phyloP scores from a whole-genome alignment of 495 filamentous ascomycete species.

The Hypoxylon crocopeplum region DNA sequence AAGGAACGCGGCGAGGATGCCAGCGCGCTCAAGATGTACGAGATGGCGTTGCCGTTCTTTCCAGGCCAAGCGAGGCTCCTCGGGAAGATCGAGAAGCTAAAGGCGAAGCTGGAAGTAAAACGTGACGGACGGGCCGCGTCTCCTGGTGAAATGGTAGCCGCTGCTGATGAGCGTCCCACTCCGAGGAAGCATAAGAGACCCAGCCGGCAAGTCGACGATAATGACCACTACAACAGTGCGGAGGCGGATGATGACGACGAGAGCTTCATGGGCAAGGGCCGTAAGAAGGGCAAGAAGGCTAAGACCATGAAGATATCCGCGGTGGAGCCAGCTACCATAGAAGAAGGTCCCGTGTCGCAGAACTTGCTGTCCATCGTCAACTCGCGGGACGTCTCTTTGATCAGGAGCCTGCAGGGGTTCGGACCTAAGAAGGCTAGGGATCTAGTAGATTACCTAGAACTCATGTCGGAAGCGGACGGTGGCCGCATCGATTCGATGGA shows the following conservation, averaged over 20 bases:
- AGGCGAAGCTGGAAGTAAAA: slow-evolving; percentile 62
- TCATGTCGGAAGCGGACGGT: slow-evolving; percentile 52
- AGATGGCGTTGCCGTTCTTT: slow-evolving; percentile 83
- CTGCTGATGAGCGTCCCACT: background rate
- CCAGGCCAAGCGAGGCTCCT: slow-evolving; percentile 83
- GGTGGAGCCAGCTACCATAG: slow-evolving; percentile 18
- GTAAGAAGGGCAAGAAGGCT: slow-evolving; percentile 47
- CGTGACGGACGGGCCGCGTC: slow-evolving; percentile 32
- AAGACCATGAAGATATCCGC: slow-evolving; percentile 31
- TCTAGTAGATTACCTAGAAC: slow-evolving; percentile 63
- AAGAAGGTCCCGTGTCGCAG: slow-evolving; percentile 52
- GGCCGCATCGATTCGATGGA: slow-evolving; percentile 52
- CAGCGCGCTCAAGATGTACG: slow-evolving; percentile 84
- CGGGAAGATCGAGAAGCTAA: slow-evolving; percentile 75
- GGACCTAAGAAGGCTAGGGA: slow-evolving; percentile 71
- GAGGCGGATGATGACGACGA: slow-evolving; percentile 60
- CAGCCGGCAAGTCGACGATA: slow-evolving; percentile 6
- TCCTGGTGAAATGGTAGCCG: slow-evolving; percentile 13
- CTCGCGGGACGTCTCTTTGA: slow-evolving; percentile 73
- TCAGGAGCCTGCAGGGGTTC: slow-evolving; percentile 74
- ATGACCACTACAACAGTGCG: slow-evolving; percentile 45
- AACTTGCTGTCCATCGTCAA: slow-evolving; percentile 86
- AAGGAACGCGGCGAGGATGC: slow-evolving; percentile 79
- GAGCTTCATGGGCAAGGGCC: slow-evolving; percentile 43
- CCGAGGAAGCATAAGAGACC: slow-evolving; percentile 32